Base-by-base conservation (phyloP, 371 early-diverging fungal species). In the Mucor velutinosus region DNA sequence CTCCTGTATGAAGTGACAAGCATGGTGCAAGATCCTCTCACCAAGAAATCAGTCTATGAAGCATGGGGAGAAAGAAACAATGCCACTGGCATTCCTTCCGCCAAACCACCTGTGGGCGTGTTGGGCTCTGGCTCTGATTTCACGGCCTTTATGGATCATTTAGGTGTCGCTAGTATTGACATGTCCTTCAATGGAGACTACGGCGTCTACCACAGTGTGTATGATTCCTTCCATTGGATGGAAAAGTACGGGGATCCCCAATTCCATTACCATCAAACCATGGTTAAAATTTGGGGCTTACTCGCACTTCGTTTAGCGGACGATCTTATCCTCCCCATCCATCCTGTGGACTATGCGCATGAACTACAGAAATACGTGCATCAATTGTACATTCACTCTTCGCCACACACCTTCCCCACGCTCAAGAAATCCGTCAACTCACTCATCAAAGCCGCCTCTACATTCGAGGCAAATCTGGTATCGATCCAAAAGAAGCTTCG, bases 191-290 rank as follows among this genome's bases (percentile, higher is more conserved):
- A 37, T 0, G 85, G 84, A 11, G 74, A 76, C 27, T 76, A 82
- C 57, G 90, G 90, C 45, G 81, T 88, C 0, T 89, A 88, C 55
- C 91, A 91, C 70, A 88, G 89, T 63, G 87, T 83, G 66, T 90
- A 90, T 72, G 88, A 90, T 68, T 64, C 85, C 3, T 69, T 73
- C 67, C 82, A 87, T 63, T 87, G 90, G 82, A 89, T 91, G 87
- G 75, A 79, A 17, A 80, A 85, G 58, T 89, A 81, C 73, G 84
- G 89, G 17, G 92, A 91, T 64, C 88, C 92, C 4, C 73, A 71
- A 0, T 88, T 85, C 66, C 59, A 77, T 41, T 88, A 89, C 58
- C 90, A 91, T 66, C 74, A 75, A 62, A 70, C 88, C 2, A 71
- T 85, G 59, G 74, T 76, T 45, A 78, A 70, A n/a, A 71, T 84